Evolutionary conservation across 108 stramenopile species (phyloP), one percentile per base, ranked within the genome.

Genomic region (Fistulifera solaris): DNA sequence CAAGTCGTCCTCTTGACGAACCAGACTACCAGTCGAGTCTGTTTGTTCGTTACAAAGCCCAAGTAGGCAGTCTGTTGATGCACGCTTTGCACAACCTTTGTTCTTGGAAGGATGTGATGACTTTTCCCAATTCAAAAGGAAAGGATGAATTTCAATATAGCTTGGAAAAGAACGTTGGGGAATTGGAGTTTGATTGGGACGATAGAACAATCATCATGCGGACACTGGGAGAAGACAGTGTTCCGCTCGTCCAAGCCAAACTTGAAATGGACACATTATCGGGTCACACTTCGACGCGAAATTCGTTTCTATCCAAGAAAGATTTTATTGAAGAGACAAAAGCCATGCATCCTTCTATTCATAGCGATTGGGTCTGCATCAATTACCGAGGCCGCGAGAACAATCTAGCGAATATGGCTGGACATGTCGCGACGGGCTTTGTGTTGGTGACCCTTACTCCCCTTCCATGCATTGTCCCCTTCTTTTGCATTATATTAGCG

Each of bases 121-220:
- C 48, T 23, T 17, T 54, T 56, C n/a, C 19, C 40, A 35, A 22
- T 42, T 23, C 44, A 48, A 16, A 15, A n/a, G 41, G 17, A 25
- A 51, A 59, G 42, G 24, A 17, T 19, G 79, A 72, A 1, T 62
- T 57, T 38, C 75, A 77, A 53, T 84, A 52, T 52, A 71, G 66
- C 19, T 61, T 80, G 26, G 74, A 75, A 24, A 43, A 69, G 25
- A 84, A 84, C 44, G 80, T 84, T 63, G 83, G 68, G 7, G 83
- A 84, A 47, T 54, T 84, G 13, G 78, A 84, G 54, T 80, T 84
- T 63, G 76, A 80, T 52, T 65, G 57, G 43, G 61, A 68, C 1
- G 40, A 60, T 2, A 3, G 40, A 27, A 58, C 49, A 15, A 46
- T 65, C 5, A 6, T 43, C 12, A 58, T 65, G 17, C 56, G 56